Evolutionary conservation across 129 eudicot genomes (phyloP), one percentile per base, ranked within the genome.

Genomic region (Solidago caesia): DNA sequence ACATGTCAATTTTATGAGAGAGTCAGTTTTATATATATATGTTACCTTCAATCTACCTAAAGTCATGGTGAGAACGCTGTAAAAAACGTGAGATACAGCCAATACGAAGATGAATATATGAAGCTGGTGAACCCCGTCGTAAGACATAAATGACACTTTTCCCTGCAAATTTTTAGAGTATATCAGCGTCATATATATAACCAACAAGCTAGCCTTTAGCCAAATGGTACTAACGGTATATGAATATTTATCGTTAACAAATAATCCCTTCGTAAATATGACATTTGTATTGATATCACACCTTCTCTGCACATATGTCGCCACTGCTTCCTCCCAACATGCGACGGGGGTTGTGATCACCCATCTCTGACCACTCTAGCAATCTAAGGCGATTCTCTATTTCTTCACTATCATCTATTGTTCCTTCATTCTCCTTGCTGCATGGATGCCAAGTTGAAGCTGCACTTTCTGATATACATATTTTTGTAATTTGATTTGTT

Each of bases 61-160:
- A 13, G 87, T 82, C 82, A 85, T 52, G 21, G 92, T 90, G 68
- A 83, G 75, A 46, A 87, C 33, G 41, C 90, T 79, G 47, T 77
- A 82, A 16, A 83, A 69, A 44, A 90, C 90, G 61, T 87, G 93
- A 68, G 82, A 86, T 39, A 84, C 79, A 26, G 93, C 89, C 82
- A 90, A 68, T 6, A 85, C 87, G 68, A 90, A 90, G 44, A 90
- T 87, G 84, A 90, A 87, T 56, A 90, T 85, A 53, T 90, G 96
- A 12, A 90, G 83, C 43, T 90, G 92, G 63, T 90, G 89, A 60
- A 90, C 83, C n/a, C 85, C 92, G 11, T 81, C 88, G 2, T 76
- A 16, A 0, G 93, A 90, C 46, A 90, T 72, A 78, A 90, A 84
- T 5, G 96, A 77, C 7, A 87, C 96, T 68, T 84, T 79, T 25